Evolutionary conservation across 495 filamentous ascomycete species (phyloP).

Genomic region (Neurospora terricola): DNA sequence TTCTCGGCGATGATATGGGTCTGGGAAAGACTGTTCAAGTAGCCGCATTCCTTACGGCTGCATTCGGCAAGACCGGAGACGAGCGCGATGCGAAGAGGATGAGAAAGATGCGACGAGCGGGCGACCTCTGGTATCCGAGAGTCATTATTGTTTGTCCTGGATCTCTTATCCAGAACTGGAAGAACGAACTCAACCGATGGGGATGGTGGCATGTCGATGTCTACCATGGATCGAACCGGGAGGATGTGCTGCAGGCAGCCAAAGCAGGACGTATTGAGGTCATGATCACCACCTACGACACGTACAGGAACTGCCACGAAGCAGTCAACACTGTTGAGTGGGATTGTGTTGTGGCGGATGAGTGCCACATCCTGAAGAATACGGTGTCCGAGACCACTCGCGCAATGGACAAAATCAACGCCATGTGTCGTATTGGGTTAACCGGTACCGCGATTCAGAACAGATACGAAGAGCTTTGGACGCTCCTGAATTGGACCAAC

Average conservation of each 20-base stretch:
- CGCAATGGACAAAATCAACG: conserved; percentile 85
- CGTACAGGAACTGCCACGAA: conserved; percentile 67
- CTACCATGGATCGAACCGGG: conserved; percentile 70
- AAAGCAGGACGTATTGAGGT: conserved; percentile 70
- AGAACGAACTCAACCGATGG: conserved; percentile 74
- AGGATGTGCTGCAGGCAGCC: conserved; percentile 63
- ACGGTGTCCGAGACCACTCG: conserved; percentile 64
- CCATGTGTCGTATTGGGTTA: conserved; percentile 84
- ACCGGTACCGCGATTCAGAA: conserved; percentile 98
- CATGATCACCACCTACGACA: conserved; percentile 87
- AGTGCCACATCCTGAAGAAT: conserved; percentile 90
- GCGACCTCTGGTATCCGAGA: conserved; percentile 70
- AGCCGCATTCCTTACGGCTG: conserved; percentile 83
- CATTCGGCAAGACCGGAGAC: conserved; percentile 91
- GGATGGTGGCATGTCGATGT: conserved; percentile 89
- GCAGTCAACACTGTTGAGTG: conserved; percentile 78
- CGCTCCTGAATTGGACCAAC: conserved; percentile 92
- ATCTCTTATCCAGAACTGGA: conserved; percentile 83
- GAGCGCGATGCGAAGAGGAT: conserved; percentile 81
- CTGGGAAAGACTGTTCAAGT: conserved; percentile 96
- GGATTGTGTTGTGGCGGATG: conserved; percentile 96
- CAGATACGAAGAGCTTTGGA: conserved; percentile 96
- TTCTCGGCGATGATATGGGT: conserved; percentile 95
- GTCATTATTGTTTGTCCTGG: conserved; percentile 85
- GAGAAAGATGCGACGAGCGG: conserved; percentile 68